These are phyloP conservation scores for Blastobotrys aristatus DNA, from an alignment of 1,139 yeast genomes.

Conservation along the genomic window DNA sequence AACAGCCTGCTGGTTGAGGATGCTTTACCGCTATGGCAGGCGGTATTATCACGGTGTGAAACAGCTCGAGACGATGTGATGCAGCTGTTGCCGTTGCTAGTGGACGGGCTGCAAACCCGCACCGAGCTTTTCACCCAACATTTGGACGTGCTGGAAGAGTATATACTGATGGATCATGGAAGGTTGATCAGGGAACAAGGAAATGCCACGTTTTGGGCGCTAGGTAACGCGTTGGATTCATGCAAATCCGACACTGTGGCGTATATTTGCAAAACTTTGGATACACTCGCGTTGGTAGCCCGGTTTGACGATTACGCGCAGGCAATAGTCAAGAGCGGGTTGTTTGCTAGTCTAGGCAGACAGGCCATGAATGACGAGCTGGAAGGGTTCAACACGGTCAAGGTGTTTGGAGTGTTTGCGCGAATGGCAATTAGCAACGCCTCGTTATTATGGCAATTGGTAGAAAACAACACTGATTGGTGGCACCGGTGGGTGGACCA, in stretches of 20 bases:
- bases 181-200: conserved; percentile 13
- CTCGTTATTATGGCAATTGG: conserved; percentile 41
- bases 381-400: conserved; percentile 23
- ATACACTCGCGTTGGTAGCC: conserved; percentile 20
- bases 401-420: conserved; percentile 49
- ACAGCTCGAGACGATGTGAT: conserved; percentile 39
- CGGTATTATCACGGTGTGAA: conserved; percentile 52
- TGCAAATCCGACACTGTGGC: conserved; percentile 67
- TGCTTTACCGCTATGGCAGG: conserved; percentile 80
- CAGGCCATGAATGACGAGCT: conserved; percentile 41
- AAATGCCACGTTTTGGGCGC: conserved; percentile 43
- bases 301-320: conserved; percentile 26
- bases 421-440: conserved; percentile 49
- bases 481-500: conserved; percentile 32
- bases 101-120: conserved; percentile 46
- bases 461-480: conserved; percentile 22
- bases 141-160: conserved; percentile 66
- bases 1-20: conserved; percentile 58
- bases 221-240: conserved; percentile 52
- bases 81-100: conserved; percentile 43
- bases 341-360: conserved; percentile 35
- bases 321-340: conserved; percentile 24
- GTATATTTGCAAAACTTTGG: conserved; percentile 21
- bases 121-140: conserved; percentile 75
- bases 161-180: conserved; percentile 52